A percentile compares a stretch with the other conserved stretches of the same genome.
These are phyloP conservation scores for Toxicodendron radicans DNA, from an alignment of 345 rosid genomes.

Conservation along the genomic window DNA sequence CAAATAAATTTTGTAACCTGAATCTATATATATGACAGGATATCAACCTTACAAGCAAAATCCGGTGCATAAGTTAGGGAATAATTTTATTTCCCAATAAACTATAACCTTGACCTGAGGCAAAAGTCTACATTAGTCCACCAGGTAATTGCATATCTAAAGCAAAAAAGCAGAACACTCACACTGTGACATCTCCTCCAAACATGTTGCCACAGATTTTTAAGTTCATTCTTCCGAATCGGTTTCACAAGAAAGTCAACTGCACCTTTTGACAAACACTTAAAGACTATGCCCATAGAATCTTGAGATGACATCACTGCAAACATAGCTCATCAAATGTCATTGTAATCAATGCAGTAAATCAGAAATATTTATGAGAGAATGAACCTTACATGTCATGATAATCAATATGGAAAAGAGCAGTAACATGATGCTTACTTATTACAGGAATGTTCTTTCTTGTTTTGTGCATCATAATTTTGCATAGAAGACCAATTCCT, in stretches of 20 bases:
- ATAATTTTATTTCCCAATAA: neutral
- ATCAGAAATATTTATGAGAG: conserved; percentile 16
- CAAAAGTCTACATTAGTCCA: neutral
- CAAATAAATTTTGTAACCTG: neutral
- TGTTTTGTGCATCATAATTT: conserved; percentile 71
- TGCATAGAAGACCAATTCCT: conserved; percentile 71
- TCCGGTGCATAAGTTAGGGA: neutral
- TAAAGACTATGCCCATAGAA: conserved; percentile 76
- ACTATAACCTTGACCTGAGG: neutral
- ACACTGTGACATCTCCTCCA: conserved; percentile 87
- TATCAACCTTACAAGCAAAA: conserved; percentile 2
- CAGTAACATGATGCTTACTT: conserved; percentile 38
- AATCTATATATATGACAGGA: neutral
- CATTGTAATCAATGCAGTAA: conserved; percentile 27
- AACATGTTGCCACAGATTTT: conserved; percentile 85
- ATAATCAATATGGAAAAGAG: conserved; percentile 12
- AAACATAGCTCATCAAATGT: conserved; percentile 24
- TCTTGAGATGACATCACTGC: conserved; percentile 90
- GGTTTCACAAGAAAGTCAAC: conserved; percentile 87
- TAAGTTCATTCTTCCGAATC: conserved; percentile 79
- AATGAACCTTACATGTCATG: conserved; percentile 20
- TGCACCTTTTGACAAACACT: conserved; percentile 83
- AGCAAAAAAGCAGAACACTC: conserved; percentile 33
- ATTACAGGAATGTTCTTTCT: conserved; percentile 71
- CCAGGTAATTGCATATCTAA: conserved; percentile 13